A percentile compares a stretch with the other conserved stretches of the same genome.
Evolutionary conservation across 129 eudicot species (phyloP).

Genomic region (Centaurea solstitialis): DNA sequence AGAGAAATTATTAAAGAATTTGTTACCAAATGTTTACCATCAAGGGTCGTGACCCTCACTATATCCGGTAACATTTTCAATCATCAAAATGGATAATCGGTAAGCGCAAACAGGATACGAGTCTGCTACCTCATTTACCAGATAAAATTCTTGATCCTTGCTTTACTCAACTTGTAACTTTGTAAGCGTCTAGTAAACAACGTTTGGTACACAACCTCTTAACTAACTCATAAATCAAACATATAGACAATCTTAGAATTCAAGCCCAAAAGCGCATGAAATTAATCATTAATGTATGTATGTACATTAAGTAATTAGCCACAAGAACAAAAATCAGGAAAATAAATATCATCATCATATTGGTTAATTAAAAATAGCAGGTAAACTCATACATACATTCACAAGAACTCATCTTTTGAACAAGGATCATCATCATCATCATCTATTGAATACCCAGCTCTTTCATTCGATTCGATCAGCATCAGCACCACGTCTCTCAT

Average conservation of each 20-base stretch:
- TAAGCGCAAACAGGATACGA: too few species aligned
- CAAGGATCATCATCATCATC: constrained; percentile 3
- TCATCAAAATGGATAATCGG: too few species aligned
- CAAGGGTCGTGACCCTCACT: too few species aligned
- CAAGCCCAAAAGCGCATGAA: background rate
- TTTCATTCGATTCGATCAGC: constrained; percentile 74
- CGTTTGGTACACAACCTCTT: too few species aligned
- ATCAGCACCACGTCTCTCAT: constrained; percentile 92
- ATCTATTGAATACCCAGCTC: constrained; percentile 43
- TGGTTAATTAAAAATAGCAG: constrained; percentile 20
- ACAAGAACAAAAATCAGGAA: constrained; percentile 26
- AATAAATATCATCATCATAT: constrained; percentile 29
- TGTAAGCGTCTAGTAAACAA: too few species aligned
- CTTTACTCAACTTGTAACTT: too few species aligned
- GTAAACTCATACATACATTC: constrained; percentile 21
- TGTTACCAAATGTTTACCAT: too few species aligned
- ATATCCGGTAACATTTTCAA: too few species aligned
- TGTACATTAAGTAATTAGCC: constrained; percentile 17
- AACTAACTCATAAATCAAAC: background rate
- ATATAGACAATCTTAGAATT: constrained; percentile 8
- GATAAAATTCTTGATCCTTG: too few species aligned
- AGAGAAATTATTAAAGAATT: too few species aligned
- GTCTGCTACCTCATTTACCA: too few species aligned
- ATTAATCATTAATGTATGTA: background rate
- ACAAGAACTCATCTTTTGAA: constrained; percentile 23